Evolutionary conservation across 345 rosid genomes (phyloP).

Genomic region (Euphorbia lathyris): DNA sequence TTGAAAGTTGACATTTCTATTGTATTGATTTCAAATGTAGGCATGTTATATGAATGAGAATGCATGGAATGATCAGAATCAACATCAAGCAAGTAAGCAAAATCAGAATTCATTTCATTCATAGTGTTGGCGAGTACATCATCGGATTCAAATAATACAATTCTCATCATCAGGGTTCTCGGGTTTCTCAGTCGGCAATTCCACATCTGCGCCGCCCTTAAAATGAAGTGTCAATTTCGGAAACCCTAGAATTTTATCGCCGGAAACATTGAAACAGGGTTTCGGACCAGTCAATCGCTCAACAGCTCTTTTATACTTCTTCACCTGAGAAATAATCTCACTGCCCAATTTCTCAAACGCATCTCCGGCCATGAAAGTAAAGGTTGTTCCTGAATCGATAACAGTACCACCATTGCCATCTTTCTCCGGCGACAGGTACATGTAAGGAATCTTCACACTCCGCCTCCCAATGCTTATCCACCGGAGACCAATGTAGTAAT

Average conservation of each 20-base stretch:
- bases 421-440: slow-evolving; percentile 17
- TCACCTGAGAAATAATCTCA: slow-evolving; percentile 26
- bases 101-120: too few species aligned
- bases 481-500: slow-evolving; percentile 38
- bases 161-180: too few species aligned
- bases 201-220: slow-evolving; percentile 40
- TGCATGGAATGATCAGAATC: too few species aligned
- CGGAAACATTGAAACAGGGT: slow-evolving; percentile 30
- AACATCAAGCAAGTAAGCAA: too few species aligned
- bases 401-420: slow-evolving; percentile 38
- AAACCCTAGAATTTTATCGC: not conserved
- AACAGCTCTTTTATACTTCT: slow-evolving; percentile 21
- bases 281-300: slow-evolving; percentile 28
- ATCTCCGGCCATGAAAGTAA: slow-evolving; percentile 33
- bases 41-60: too few species aligned
- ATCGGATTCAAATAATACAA: too few species aligned
- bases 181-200: slow-evolving; percentile 35
- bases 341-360: slow-evolving; percentile 26
- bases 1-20: too few species aligned
- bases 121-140: too few species aligned
- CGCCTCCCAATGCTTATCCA: slow-evolving; percentile 29
- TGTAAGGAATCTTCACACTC: slow-evolving; percentile 25
- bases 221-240: slow-evolving; percentile 36
- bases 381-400: slow-evolving; percentile 37
- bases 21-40: too few species aligned